Base-by-base conservation (phyloP, 352 stramenopile species). In the Pythium grandisporangium region DNA sequence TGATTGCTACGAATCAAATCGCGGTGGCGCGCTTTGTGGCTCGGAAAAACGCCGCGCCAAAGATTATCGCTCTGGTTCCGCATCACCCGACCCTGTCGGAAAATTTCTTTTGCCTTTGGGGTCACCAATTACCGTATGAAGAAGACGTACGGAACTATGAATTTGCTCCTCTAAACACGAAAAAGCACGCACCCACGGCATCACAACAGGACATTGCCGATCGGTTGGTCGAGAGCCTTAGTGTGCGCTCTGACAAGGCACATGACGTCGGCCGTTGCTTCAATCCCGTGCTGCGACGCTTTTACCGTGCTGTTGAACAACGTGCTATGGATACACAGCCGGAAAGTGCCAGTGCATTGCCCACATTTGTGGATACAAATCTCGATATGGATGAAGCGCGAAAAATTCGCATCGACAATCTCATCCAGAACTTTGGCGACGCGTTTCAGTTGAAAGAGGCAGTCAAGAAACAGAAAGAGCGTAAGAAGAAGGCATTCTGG, bases 401-500 rank as follows among this genome's bases (percentile, higher is more conserved):
- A 1, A 56, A 64, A 37, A 44, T 68, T 21, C 65, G 62, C 32
- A 70, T 89, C 19, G 59, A 66, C 12, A 62, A 53, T 14, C 51
- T 84, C 30, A 82, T 92, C 34, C 62, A 84, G 26, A 49, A 37
- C 23, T 92, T 92, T 51, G 66, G 76, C 7, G 64, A 84, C 24
- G 63, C 70, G 32, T 92, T 92, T 49, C 62, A 82, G 40, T 42
- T 92, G 19, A 84, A 84, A 40, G 70, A 89, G 42, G 78, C 78
- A 1, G 66, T 86, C 1, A 78, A 84, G 44, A 72, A 70, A 27
- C 63, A 71, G 35, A 64, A 58, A 23, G 68, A 71, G 36, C 51
- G 59, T 21, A 89, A 84, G 65, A 88, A 87, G 45, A 81, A 80
- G 36, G 59, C 62, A 6, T 92, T 89, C 39, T 92, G 75, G 78